phyloP scores from a whole-genome alignment of 805 yeast species.

The Candida boidinii region DNA sequence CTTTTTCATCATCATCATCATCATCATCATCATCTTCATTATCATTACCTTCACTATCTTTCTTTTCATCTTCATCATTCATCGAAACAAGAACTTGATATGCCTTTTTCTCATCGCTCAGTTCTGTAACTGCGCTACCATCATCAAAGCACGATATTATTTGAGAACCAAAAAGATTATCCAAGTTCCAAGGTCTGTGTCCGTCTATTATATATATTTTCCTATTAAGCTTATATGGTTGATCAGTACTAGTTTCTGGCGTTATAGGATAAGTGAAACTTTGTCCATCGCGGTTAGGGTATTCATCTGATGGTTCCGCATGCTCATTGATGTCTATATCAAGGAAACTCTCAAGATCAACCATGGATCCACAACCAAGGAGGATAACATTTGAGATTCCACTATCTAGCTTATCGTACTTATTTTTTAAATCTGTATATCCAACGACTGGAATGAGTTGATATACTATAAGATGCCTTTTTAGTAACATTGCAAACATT shows the following conservation, averaged over 20 bases:
- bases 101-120: constrained; percentile 51
- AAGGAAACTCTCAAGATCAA: constrained; percentile 71
- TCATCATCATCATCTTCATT: constrained; percentile 25
- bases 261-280: constrained; percentile 13
- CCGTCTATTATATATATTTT: constrained; percentile 82
- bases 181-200: constrained; percentile 94
- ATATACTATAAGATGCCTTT: constrained; percentile 76
- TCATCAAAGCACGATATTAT: constrained; percentile 81
- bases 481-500: constrained; percentile 60
- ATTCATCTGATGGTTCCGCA: constrained; percentile 24
- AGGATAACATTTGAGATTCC: constrained; percentile 71
- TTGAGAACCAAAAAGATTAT: constrained; percentile 79
- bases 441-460: constrained; percentile 93
- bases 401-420: constrained; percentile 56
- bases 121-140: constrained; percentile 57
- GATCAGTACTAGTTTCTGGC: constrained; percentile 17
- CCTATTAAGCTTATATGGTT: constrained; percentile 33
- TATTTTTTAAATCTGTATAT: constrained; percentile 63
- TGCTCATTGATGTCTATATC: constrained; percentile 53
- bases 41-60: constrained; percentile 27
- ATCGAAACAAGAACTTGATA: constrained; percentile 42
- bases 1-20: constrained; percentile 13
- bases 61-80: constrained; percentile 27
- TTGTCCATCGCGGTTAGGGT: constrained; percentile 1
- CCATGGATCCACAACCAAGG: constrained; percentile 90